These are phyloP conservation scores for Xylariales sp. DNA, from an alignment of 2,329 filamentous ascomycete species.

Conservation along the genomic window DNA sequence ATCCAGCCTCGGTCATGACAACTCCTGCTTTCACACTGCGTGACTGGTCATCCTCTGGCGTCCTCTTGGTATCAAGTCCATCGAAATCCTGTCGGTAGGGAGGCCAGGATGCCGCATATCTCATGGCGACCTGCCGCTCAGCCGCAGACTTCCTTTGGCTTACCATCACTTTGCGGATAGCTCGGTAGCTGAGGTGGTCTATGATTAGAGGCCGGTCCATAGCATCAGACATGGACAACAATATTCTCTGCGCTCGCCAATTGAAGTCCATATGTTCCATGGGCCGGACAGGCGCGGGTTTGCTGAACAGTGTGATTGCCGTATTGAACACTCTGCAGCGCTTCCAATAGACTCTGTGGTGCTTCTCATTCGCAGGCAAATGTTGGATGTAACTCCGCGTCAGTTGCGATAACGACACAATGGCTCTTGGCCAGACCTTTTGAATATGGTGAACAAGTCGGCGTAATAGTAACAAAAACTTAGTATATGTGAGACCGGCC, in stretches of 20 bases:
- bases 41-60: constrained; percentile 48
- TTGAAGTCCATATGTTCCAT: constrained; percentile 38
- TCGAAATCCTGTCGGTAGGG: constrained; percentile 54
- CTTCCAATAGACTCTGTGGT: constrained; percentile 18
- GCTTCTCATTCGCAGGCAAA: constrained; percentile 13
- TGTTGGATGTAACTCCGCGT: constrained; percentile 24
- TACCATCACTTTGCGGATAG: constrained; percentile 49
- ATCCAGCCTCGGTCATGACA: constrained; percentile 54
- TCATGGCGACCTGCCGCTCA: constrained; percentile 44
- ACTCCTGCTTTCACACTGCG: constrained; percentile 48
- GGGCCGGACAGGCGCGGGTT: constrained; percentile 28
- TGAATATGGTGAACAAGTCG: constrained; percentile 21
- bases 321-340: constrained; percentile 36
- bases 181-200: constrained; percentile 45
- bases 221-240: constrained; percentile 47
- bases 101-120: constrained; percentile 53
- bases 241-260: constrained; percentile 53
- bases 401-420: constrained; percentile 26
- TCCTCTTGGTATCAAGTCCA: constrained; percentile 53
- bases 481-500: constrained; percentile 12
- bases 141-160: constrained; percentile 46
- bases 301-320: constrained; percentile 32
- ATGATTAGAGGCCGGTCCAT: constrained; percentile 47
- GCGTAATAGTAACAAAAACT: constrained; percentile 21
- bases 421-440: constrained; percentile 22